Evolutionary conservation across 441 rosid species (phyloP).

Genomic region (Gossypium trilobum): DNA sequence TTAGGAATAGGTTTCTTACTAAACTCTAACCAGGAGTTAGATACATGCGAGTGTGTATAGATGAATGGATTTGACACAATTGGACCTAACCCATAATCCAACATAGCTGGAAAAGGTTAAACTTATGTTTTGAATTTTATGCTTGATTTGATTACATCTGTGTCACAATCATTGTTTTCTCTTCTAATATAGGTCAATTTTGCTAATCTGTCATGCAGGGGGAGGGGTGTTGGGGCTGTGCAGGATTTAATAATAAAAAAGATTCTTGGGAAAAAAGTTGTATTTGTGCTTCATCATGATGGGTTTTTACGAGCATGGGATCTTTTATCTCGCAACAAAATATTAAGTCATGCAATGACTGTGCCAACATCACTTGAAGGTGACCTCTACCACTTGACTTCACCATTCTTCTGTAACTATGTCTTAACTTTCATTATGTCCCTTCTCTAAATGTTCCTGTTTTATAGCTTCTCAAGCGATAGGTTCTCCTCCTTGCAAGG

Average conservation of each 20-base stretch:
- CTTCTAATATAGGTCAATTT: neutral
- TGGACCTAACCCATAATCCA: neutral
- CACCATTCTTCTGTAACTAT: neutral
- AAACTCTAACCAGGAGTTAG: neutral
- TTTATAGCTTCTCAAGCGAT: conserved; percentile 2
- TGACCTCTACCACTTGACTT: conserved; percentile 25
- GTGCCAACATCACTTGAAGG: conserved; percentile 49
- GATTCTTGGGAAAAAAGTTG: conserved; percentile 35
- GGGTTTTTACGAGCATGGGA: conserved; percentile 75
- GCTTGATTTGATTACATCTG: neutral
- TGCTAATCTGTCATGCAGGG: conserved; percentile 42
- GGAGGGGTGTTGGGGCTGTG: conserved; percentile 50
- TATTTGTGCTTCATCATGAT: conserved; percentile 66
- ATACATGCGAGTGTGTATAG: neutral
- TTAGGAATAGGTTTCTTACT: neutral
- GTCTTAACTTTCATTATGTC: neutral
- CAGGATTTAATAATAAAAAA: conserved; percentile 56
- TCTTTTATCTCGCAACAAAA: conserved; percentile 36
- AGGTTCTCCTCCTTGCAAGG: neutral
- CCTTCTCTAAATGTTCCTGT: neutral
- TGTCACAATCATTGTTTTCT: neutral
- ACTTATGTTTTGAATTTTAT: neutral
- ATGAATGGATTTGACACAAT: neutral
- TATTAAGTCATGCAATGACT: conserved; percentile 49
- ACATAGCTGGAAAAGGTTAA: neutral